These are phyloP conservation scores for Rhizopogon salebrosus DNA, from an alignment of 768 basidiomycete species.

Conservation along the genomic window DNA sequence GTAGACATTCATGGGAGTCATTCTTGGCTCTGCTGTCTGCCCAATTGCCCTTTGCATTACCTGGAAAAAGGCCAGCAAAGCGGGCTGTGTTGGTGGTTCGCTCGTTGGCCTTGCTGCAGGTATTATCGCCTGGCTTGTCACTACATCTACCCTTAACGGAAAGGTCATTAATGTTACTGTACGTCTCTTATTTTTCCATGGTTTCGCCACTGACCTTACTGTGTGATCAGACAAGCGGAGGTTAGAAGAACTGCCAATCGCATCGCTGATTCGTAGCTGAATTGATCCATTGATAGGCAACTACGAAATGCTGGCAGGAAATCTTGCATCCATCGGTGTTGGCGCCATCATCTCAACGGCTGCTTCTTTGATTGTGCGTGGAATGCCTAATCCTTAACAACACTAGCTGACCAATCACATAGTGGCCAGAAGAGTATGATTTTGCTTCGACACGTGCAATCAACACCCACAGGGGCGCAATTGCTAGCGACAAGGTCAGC, in stretches of 20 bases:
- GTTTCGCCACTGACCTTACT: background rate
- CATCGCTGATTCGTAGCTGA: background rate
- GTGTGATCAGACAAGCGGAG: slow-evolving; percentile 41
- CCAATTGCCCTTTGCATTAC: slow-evolving; percentile 84
- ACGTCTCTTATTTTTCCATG: slow-evolving; percentile 16
- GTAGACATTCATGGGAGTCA: slow-evolving; percentile 84
- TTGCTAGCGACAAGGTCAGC: slow-evolving; percentile 11
- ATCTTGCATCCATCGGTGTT: slow-evolving; percentile 78
- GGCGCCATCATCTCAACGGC: slow-evolving; percentile 72
- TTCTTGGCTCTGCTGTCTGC: slow-evolving; percentile 80
- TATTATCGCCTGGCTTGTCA: slow-evolving; percentile 80
- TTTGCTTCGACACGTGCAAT: slow-evolving; percentile 77
- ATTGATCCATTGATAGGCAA: slow-evolving; percentile 27
- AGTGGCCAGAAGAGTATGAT: slow-evolving; percentile 82
- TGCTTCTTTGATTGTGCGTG: slow-evolving; percentile 57
- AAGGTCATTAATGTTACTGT: slow-evolving; percentile 69
- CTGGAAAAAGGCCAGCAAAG: slow-evolving; percentile 82
- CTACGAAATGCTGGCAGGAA: slow-evolving; percentile 81
- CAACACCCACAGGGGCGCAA: slow-evolving; percentile 33
- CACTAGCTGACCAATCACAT: background rate
- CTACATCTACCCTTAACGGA: slow-evolving; percentile 65
- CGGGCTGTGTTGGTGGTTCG: slow-evolving; percentile 75
- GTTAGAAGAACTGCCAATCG: slow-evolving; percentile 31
- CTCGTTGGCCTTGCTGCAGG: slow-evolving; percentile 65
- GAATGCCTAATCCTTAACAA: background rate